These are phyloP conservation scores for Geotrichum armillariae DNA, from an alignment of 1,139 yeast genomes.

Conservation along the genomic window DNA sequence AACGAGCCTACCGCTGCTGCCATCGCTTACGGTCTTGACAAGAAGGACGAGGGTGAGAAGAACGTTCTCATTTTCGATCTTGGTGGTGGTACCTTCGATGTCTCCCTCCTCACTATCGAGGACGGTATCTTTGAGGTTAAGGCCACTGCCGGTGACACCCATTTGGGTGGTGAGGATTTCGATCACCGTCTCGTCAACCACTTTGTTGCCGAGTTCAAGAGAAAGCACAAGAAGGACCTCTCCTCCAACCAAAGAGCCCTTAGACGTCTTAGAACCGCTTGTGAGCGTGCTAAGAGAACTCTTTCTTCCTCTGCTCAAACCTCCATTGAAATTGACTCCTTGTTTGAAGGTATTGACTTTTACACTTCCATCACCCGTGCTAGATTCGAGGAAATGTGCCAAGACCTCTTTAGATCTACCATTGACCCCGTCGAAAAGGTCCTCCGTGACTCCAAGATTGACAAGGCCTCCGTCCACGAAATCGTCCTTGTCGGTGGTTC, in stretches of 20 bases:
- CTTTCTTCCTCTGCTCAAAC: slow-evolving; percentile 96
- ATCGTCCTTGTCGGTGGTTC: slow-evolving; percentile 99
- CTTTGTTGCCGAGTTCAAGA: slow-evolving; percentile 94
- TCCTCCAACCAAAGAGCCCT: slow-evolving; percentile 92
- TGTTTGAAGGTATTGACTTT: slow-evolving; percentile 96
- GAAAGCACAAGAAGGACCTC: slow-evolving; percentile 93
- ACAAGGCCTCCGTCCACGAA: slow-evolving; percentile 89
- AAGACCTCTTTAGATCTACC: slow-evolving; percentile 94
- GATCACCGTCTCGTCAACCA: slow-evolving; percentile 94
- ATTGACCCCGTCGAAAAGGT: slow-evolving; percentile 98
- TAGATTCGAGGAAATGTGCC: slow-evolving; percentile 97
- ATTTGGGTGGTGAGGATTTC: slow-evolving; percentile 99
- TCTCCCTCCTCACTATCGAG: slow-evolving; percentile 91
- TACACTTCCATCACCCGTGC: slow-evolving; percentile 98
- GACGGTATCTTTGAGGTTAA: slow-evolving; percentile 99
- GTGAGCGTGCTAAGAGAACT: slow-evolving; percentile 99
- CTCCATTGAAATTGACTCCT: slow-evolving; percentile 94
- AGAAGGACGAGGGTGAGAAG: slow-evolving; percentile 84
- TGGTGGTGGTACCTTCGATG: slow-evolving; percentile 99
- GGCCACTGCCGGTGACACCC: slow-evolving; percentile 99
- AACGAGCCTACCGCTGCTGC: slow-evolving; percentile 98
- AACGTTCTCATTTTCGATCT: slow-evolving; percentile 89
- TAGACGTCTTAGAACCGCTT: slow-evolving; percentile 98
- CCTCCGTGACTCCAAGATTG: slow-evolving; percentile 90
- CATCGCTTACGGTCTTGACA: slow-evolving; percentile 95